A percentile compares a stretch with the other conserved stretches of the same genome.
These are phyloP conservation scores for Strigomonas galati DNA, from an alignment of 208 protist genomes.

Conservation along the genomic window DNA sequence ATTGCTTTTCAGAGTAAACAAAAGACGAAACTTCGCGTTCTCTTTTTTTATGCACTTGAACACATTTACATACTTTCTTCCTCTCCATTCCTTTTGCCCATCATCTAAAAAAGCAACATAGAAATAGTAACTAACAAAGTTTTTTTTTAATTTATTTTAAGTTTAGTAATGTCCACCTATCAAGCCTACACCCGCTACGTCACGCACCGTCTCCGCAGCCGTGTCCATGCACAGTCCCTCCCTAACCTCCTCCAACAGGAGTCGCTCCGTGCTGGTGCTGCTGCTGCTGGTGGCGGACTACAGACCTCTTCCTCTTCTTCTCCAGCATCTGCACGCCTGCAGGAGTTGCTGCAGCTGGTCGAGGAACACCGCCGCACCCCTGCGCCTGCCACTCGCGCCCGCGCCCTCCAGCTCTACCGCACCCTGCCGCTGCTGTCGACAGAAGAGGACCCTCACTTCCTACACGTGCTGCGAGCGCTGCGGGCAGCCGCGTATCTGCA, in stretches of 20 bases:
- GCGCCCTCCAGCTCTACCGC: conserved; percentile 47
- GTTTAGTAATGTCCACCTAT: no score
- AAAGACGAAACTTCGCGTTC: background rate
- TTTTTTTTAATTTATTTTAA: background rate
- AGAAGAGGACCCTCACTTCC: conserved; percentile 74
- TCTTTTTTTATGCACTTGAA: background rate
- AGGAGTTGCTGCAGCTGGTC: conserved; percentile 36
- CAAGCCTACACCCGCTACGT: background rate
- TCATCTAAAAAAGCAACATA: no score
- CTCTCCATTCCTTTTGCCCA: background rate
- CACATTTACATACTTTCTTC: background rate
- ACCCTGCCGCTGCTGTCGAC: conserved; percentile 62
- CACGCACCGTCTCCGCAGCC: conserved; percentile 43
- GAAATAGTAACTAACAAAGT: background rate
- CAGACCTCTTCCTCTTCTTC: conserved; percentile 3
- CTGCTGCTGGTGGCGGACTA: background rate
- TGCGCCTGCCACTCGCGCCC: conserved; percentile 31
- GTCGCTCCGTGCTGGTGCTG: background rate
- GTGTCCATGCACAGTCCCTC: conserved; percentile 66
- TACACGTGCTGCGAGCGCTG: conserved; percentile 42
- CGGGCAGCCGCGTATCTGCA: conserved; percentile 62
- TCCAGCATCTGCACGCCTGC: conserved; percentile 35
- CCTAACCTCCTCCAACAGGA: conserved; percentile 13
- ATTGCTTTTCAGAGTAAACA: background rate
- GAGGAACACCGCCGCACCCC: conserved; percentile 43